Conservation (phyloP, 805 yeast genomes). For the Saturnispora galanensis region DNA sequence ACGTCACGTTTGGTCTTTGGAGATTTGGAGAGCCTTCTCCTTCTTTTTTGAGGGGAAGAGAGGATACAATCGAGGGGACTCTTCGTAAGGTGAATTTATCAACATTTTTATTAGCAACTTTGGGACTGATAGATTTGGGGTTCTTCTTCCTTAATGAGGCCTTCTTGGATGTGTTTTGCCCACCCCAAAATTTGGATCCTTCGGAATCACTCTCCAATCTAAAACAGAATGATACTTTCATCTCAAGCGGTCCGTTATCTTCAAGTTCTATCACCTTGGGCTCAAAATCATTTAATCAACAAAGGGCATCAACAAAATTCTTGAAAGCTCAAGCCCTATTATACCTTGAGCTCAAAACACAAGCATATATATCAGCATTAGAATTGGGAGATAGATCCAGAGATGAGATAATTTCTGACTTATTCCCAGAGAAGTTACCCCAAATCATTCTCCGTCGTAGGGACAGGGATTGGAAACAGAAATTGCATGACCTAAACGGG, state of each 20-base stretch:
- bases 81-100: constrained; percentile 80
- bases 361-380: constrained; percentile 84
- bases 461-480: constrained; percentile 17
- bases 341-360: constrained; percentile 84
- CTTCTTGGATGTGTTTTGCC: constrained; percentile 81
- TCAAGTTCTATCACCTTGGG: constrained; percentile 8
- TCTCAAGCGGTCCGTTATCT: constrained; percentile 10
- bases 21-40: constrained; percentile 53
- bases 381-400: constrained; percentile 53
- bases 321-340: constrained; percentile 73
- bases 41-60: constrained; percentile 45
- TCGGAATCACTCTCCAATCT: constrained; percentile 26
- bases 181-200: constrained; percentile 49
- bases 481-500: constrained; percentile 11
- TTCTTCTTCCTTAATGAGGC: constrained; percentile 77
- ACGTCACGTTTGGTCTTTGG: constrained; percentile 66
- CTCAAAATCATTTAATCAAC: too few relatives aligned
- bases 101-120: constrained; percentile 76
- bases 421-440: constrained; percentile 62
- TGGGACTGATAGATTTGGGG: constrained; percentile 80
- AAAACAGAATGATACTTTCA: constrained; percentile 14
- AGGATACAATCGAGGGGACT: constrained; percentile 52
- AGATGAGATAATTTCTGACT: constrained; percentile 59
- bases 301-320: constrained; percentile 30
- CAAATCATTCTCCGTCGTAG: constrained; percentile 35